phyloP scores from a whole-genome alignment of 805 yeast species.

The Kuraishia piskuri region DNA sequence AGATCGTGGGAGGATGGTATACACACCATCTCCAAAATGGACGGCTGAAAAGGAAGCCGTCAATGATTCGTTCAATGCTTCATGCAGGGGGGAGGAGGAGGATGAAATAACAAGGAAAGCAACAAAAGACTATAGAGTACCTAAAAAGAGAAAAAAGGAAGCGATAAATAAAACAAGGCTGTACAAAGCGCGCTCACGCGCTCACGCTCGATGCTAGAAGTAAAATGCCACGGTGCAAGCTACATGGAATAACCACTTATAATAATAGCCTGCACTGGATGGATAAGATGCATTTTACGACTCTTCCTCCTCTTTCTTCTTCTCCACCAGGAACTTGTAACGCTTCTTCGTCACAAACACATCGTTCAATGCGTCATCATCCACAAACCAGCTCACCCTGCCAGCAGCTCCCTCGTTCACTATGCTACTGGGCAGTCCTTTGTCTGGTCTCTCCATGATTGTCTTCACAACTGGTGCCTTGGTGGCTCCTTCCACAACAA shows the following conservation, averaged over 20 bases:
- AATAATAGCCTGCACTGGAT: no score
- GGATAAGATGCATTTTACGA: not conserved
- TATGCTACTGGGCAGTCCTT: conserved; percentile 87
- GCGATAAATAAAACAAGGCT: not conserved
- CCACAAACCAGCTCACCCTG: conserved; percentile 94
- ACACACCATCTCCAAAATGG: no score
- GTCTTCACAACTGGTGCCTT: conserved; percentile 88
- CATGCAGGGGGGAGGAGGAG: no score
- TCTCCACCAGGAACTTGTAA: conserved; percentile 44
- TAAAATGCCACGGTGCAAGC: not conserved
- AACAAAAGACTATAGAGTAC: no score
- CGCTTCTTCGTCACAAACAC: conserved; percentile 65
- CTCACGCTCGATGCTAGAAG: not conserved
- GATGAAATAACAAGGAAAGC: no score
- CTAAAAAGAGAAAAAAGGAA: no score
- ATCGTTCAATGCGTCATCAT: conserved; percentile 82
- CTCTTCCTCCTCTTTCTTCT: not conserved
- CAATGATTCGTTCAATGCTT: no score
- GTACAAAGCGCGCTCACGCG: not conserved
- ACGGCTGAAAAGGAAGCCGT: no score
- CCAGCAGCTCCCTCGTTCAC: conserved; percentile 97
- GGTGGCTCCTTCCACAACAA: conserved; percentile 93
- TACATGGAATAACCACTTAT: no score
- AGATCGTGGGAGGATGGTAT: not conserved
- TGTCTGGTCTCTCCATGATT: conserved; percentile 95